Base-by-base conservation (phyloP, 805 yeast species). In the Trichomonascus vanleenenianus region DNA sequence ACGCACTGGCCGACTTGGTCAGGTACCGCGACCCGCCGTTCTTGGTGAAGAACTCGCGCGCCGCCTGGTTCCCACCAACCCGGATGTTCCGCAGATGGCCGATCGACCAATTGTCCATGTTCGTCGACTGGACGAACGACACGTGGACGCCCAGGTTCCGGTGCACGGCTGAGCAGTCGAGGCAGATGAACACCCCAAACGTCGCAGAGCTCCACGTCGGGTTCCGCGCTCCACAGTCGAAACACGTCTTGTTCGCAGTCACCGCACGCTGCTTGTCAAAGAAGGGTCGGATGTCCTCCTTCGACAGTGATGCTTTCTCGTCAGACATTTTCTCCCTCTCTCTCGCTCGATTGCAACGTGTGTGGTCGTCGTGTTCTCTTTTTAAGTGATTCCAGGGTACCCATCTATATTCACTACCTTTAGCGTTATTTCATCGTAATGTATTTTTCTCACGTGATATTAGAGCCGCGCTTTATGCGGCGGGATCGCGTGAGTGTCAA, bases 121-220 rank as follows among this genome's bases (percentile, higher is more conserved):
- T 85, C 25, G 93, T 78, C 25, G 96, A 86, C 63, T 88, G 86
- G 48, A 93, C 97, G 70, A 93, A 93, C 33, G 97, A 79, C 58
- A 93, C 82, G 64, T 93, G 98, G 33, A 89, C 97, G 49, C 98
- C 98, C 67, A 93, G 67, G 64, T 88, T 88, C 65, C 98, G 79
- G 70, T 93, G 98, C 43, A 84, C 87, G 2, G 97, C 89, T 44
- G 96, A 85, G 65, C 98, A 93, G 64, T 93, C 95, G 50, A 89
- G 74, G 70, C 98, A 93, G 48, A 93, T 69, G 62, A 89, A 76
- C 43, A 89, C 85, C 46, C 97, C 98, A 65, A 86, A 91, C 11
- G 97, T 96, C 45, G 91, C 88, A 11, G 97, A 91, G 2, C 98
- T 86, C 98, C 98, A 93, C 0, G 97, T 87, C 32, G 98, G 97